These are phyloP conservation scores for Sporobolus alterniflorus DNA, from an alignment of 202 grass and related monocot species.

Conservation along the genomic window DNA sequence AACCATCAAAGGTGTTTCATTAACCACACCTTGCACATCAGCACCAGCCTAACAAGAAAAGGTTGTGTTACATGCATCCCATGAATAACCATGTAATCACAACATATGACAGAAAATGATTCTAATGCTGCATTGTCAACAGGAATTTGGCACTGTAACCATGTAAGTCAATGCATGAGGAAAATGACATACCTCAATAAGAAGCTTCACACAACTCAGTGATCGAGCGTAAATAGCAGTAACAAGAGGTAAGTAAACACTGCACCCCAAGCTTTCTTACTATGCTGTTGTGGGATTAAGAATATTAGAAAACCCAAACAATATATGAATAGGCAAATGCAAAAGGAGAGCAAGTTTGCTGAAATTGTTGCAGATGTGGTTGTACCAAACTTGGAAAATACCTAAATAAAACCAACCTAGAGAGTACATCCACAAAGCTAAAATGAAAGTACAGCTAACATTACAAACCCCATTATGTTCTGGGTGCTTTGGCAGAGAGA, in stretches of 20 bases:
- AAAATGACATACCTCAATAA: constrained; percentile 11
- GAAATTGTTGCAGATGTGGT: too few species aligned
- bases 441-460: too few species aligned
- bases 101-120: neutral
- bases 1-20: constrained; percentile 26
- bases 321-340: neutral
- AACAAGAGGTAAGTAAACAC: neutral
- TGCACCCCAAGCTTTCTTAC: constrained; percentile 6
- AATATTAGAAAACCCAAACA: neutral
- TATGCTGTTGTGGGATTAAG: neutral
- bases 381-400: too few species aligned
- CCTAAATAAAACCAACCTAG: too few species aligned
- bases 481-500: too few species aligned
- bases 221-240: constrained; percentile 1
- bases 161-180: neutral
- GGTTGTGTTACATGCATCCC: neutral
- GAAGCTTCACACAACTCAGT: constrained; percentile 20
- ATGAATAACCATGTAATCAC: neutral
- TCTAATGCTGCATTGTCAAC: neutral
- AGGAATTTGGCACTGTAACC: neutral
- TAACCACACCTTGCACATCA: constrained; percentile 46
- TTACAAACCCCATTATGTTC: too few species aligned
- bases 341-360: neutral
- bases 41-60: constrained; percentile 44
- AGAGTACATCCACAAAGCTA: neutral